A percentile compares a stretch with the other conserved stretches of the same genome.
Evolutionary conservation across 23 red algal species (phyloP).

Genomic region (Pyropia haitanensis): DNA sequence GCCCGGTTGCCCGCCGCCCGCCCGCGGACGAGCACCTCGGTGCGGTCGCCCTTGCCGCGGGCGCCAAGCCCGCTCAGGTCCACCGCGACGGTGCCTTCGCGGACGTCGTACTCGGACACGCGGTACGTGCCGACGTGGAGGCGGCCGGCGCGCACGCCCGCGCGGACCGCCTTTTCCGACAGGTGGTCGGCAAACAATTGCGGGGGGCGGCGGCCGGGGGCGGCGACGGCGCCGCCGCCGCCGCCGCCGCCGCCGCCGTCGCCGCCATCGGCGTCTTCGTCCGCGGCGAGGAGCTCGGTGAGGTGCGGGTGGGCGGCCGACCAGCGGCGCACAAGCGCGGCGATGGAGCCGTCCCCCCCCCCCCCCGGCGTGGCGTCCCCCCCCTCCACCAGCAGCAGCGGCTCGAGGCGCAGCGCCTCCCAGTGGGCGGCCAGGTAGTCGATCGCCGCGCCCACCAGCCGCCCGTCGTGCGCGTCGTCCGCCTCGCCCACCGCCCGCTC

Average conservation of each 20-base stretch:
- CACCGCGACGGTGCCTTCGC: conserved; percentile 54
- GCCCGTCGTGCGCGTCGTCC: conserved; percentile 48
- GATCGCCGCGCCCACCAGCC: conserved; percentile 9
- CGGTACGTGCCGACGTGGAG: conserved; percentile 61
- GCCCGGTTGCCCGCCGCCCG: conserved; percentile 68
- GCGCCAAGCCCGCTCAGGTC: conserved; percentile 6
- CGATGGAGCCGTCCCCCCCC: not conserved
- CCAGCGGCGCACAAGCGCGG: not conserved
- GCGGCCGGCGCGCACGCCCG: conserved; percentile 28
- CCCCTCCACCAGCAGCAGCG: conserved; percentile 11
- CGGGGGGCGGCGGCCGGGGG: conserved; percentile 4
- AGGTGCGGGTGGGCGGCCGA: not conserved
- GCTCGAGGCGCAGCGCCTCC: conserved; percentile 14
- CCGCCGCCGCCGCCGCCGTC: conserved; percentile 11
- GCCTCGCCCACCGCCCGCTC: conserved; percentile 22
- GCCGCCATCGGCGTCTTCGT: conserved; percentile 26
- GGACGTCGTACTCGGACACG: conserved; percentile 53
- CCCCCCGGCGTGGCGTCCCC: not conserved
- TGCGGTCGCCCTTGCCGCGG: conserved; percentile 27
- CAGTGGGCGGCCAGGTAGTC: not conserved
- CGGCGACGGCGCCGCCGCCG: not conserved
- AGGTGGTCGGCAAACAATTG: conserved; percentile 55
- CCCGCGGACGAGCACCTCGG: conserved; percentile 62
- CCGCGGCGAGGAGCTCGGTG: conserved; percentile 37
- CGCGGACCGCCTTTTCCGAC: conserved; percentile 42